Percentiles rank a stretch among this genome's conserved stretches.
Evolutionary conservation across 805 yeast species (phyloP).

Genomic region (Tanozyma kutaoensis): DNA sequence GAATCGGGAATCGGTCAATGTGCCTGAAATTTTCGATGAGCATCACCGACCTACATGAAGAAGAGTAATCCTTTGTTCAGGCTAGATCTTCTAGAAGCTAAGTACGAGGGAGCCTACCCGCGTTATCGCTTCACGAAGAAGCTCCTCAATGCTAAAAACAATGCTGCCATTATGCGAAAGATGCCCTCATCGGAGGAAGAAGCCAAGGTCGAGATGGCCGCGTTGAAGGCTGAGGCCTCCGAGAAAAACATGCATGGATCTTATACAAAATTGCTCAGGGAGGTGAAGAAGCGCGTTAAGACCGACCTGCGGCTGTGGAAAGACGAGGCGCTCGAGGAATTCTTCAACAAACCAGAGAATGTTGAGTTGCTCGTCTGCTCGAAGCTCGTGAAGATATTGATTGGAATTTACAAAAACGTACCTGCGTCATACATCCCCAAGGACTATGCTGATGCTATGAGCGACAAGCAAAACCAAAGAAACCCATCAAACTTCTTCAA

Average conservation of each 20-base stretch:
- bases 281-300: slow-evolving; percentile 7
- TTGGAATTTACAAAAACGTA: slow-evolving; percentile 13
- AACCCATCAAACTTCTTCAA: slow-evolving; percentile 39
- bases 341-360: slow-evolving; percentile 9
- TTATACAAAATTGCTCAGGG: slow-evolving; percentile 24
- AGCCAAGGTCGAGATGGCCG: slow-evolving; percentile 30
- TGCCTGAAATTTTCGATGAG: too few species aligned
- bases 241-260: slow-evolving; percentile 37
- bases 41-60: too few species aligned
- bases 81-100: slow-evolving; percentile 42
- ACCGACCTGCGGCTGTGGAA: background rate
- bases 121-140: slow-evolving; percentile 37
- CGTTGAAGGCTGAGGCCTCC: slow-evolving; percentile 31
- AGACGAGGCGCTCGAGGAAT: slow-evolving; percentile 6
- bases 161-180: slow-evolving; percentile 24
- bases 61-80: too few species aligned
- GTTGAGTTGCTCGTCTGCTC: slow-evolving; percentile 15
- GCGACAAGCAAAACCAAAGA: slow-evolving; percentile 13
- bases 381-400: slow-evolving; percentile 16
- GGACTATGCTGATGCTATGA: slow-evolving; percentile 16
- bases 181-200: slow-evolving; percentile 27
- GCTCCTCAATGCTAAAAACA: slow-evolving; percentile 30
- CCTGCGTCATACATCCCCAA: slow-evolving; percentile 18
- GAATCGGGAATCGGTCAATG: too few species aligned
- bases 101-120: slow-evolving; percentile 27